A percentile compares a stretch with the other conserved stretches of the same genome.
These are phyloP conservation scores for Conticribra guillardii DNA, from an alignment of 108 stramenopile species.

Conservation along the genomic window DNA sequence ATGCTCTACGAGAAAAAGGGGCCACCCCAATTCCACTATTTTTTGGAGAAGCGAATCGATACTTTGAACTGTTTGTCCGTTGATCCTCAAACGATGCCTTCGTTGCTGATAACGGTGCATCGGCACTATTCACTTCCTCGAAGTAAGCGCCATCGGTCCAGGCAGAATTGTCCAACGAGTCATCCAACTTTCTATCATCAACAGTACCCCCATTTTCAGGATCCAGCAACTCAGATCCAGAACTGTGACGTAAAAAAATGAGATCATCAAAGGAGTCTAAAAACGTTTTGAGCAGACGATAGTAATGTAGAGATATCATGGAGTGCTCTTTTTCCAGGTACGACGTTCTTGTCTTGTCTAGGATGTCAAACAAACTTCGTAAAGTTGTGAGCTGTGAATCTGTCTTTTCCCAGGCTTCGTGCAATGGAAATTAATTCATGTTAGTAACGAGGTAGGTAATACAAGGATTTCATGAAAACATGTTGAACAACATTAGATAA, in stretches of 20 bases:
- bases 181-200: slow-evolving; percentile 12
- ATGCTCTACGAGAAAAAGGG: slow-evolving; percentile 74
- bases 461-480: too few relatives aligned
- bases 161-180: slow-evolving; percentile 23
- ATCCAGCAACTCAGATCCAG: slow-evolving; percentile 2
- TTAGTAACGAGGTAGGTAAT: too few relatives aligned
- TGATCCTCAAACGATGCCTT: slow-evolving; percentile 7
- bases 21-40: slow-evolving; percentile 23
- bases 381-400: slow-evolving; percentile 27
- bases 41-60: slow-evolving; percentile 26
- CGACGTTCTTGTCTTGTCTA: slow-evolving; percentile 42
- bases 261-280: slow-evolving; percentile 45
- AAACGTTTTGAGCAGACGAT: slow-evolving; percentile 38
- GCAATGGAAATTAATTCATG: too few relatives aligned
- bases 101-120: background rate
- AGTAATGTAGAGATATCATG: slow-evolving; percentile 28
- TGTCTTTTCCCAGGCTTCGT: slow-evolving; percentile 35
- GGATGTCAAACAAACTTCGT: slow-evolving; percentile 44
- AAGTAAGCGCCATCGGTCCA: background rate
- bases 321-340: slow-evolving; percentile 31
- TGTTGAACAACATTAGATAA: too few relatives aligned
- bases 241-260: slow-evolving; percentile 4
- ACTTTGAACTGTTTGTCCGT: slow-evolving; percentile 11
- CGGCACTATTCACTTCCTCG: background rate
- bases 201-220: slow-evolving; percentile 1